Evolutionary conservation across 2,329 filamentous ascomycete genomes (phyloP).

Genomic region (Madurella fahalii): DNA sequence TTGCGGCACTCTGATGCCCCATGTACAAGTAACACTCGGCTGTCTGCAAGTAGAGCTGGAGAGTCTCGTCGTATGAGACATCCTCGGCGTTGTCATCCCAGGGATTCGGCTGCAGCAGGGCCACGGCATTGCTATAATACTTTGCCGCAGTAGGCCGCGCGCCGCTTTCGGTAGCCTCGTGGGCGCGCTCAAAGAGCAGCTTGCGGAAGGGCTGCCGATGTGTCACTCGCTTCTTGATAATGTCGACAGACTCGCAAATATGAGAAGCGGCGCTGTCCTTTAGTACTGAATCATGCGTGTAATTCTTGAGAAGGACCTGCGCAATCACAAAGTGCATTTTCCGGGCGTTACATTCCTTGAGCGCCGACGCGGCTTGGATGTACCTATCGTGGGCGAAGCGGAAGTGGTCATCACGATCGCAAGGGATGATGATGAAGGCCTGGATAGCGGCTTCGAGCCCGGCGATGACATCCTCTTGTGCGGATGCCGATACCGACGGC

Average conservation of each 20-base stretch:
- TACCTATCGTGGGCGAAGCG: conserved; percentile 87
- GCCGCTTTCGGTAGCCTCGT: conserved; percentile 74
- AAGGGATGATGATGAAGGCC: conserved; percentile 74
- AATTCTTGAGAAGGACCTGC: conserved; percentile 72
- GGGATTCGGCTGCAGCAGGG: conserved; percentile 71
- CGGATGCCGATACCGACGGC: conserved; percentile 45
- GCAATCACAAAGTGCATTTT: conserved; percentile 93
- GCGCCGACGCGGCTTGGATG: conserved; percentile 65
- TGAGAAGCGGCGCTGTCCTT: conserved; percentile 75
- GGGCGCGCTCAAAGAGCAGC: conserved; percentile 74
- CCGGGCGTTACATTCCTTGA: conserved; percentile 64
- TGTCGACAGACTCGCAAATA: conserved; percentile 70
- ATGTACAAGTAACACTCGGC: conserved; percentile 82
- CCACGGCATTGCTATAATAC: conserved; percentile 73
- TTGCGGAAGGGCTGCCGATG: conserved; percentile 65
- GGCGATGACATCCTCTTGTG: conserved; percentile 64
- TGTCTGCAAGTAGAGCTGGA: conserved; percentile 71
- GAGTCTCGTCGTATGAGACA: conserved; percentile 79
- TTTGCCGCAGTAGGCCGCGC: conserved; percentile 77
- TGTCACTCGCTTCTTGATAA: conserved; percentile 64
- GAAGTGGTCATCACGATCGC: conserved; percentile 81
- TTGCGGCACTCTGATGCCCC: conserved; percentile 64
- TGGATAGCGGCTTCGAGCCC: conserved; percentile 81
- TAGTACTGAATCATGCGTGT: conserved; percentile 54
- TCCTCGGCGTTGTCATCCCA: conserved; percentile 71